Evolutionary conservation across 2,329 filamentous ascomycete genomes (phyloP), one percentile per base, ranked within the genome.

Genomic region (Aureobasidium pullulans): DNA sequence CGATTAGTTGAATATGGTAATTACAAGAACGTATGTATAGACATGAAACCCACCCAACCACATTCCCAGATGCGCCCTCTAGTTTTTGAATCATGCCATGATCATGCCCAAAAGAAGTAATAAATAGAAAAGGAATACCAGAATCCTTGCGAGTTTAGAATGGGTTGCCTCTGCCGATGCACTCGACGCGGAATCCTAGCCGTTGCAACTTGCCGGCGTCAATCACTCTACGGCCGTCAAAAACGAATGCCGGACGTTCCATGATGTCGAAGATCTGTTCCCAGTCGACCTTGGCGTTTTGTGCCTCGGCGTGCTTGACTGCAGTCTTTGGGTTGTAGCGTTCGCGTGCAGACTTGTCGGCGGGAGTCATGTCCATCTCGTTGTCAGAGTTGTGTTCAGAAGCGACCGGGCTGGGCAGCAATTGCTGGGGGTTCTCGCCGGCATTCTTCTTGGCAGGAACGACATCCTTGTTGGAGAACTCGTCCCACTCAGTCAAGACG

Each of bases 151-250:
- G 10, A 39, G 44, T 40, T 43, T 40, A 40, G 54, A 58, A 50
- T 6, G 37, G 28, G 40, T 46, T 61, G 23, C 50, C 50, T 40
- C 37, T 57, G 29, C 71, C 71, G 54, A 73, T 70, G 53, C 65
- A 66, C 59, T 71, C 68, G 49, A 73, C 70, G 2, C 65, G 65
- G 65, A 74, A 74, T 11, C 70, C 71, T n/a, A 74, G 57, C 15
- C 57, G 54, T 36, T 67, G 66, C 36, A 74, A 63, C 59, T 66
- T 67, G 36, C 61, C 60, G 4, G 62, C 61, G 60, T 73, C 69
- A 39, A 73, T 66, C n/a, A 74, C 66, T 32, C 70, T 70, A 19
- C 72, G 62, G 9, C 71, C 71, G 50, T 74, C 72, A 58, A 73
- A 73, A 19, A 74, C 66, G 19, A 70, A 69, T 60, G 66, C 65